Conservation (phyloP, 2,329 filamentous ascomycete genomes). For the Fusarium poae region DNA sequence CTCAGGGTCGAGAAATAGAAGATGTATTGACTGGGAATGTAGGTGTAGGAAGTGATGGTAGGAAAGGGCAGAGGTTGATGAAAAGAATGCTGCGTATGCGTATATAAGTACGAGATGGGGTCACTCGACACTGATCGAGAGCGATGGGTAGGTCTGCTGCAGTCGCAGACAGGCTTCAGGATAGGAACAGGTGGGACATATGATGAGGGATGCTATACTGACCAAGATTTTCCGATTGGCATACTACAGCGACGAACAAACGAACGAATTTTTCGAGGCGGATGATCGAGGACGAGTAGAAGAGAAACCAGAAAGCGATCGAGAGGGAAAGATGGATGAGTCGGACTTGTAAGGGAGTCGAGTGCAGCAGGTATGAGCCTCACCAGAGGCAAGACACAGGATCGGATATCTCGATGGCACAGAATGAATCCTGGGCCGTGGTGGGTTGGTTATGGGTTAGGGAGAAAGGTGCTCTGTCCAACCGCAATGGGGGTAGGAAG, state of each 20-base stretch:
- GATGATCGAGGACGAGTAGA: slow-evolving; percentile 13
- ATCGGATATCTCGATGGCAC: slow-evolving; percentile 49
- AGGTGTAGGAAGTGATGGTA: not conserved
- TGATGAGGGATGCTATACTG: slow-evolving; percentile 24
- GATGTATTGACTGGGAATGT: slow-evolving; percentile 18
- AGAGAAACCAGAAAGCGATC: slow-evolving; percentile 18
- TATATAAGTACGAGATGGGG: slow-evolving; percentile 38
- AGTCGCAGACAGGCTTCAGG: slow-evolving; percentile 17
- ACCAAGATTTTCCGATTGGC: slow-evolving; percentile 28
- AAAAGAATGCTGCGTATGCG: slow-evolving; percentile 26
- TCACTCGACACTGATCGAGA: slow-evolving; percentile 13
- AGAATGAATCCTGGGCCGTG: slow-evolving; percentile 30
- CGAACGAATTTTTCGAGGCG: slow-evolving; percentile 21
- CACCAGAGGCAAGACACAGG: slow-evolving; percentile 29
- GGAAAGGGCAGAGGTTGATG: slow-evolving; percentile 16
- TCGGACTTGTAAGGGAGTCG: slow-evolving; percentile 32
- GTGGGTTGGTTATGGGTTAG: slow-evolving; percentile 28
- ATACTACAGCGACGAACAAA: slow-evolving; percentile 35
- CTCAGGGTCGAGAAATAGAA: slow-evolving; percentile 12
- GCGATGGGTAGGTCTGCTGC: slow-evolving; percentile 16
- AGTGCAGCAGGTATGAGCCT: slow-evolving; percentile 36
- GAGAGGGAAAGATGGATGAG: slow-evolving; percentile 21
- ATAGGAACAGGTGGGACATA: slow-evolving; percentile 27
- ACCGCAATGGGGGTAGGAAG: slow-evolving; percentile 31
- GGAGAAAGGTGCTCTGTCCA: slow-evolving; percentile 34